Evolutionary conservation across 768 basidiomycete genomes (phyloP), one percentile per base, ranked within the genome.

Genomic region (Glaciozyma martinii): DNA sequence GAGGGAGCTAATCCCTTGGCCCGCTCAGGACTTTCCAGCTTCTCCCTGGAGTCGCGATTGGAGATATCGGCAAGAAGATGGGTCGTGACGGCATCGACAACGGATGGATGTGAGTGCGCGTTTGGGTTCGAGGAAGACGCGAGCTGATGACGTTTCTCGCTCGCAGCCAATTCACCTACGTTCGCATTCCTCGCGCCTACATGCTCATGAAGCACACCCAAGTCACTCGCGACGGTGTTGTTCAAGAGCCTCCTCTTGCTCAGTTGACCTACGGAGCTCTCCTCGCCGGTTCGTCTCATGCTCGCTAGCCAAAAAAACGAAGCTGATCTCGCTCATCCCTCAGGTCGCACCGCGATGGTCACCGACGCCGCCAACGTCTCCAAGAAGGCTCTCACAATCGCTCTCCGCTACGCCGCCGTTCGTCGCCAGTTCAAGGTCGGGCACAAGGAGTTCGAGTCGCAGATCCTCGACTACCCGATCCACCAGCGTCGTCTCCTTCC

Each of bases 171-270:
- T 80, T 80, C 74, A 79, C 78, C 40, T 75, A 77, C 62, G 79
- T 80, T 58, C 74, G 78, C 32, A 75, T 80, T 13, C 78, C 79
- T 15, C 74, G 79, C 56, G 75, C 68, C 16, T 72, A 75, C 71
- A 78, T 80, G 78, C 75, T 80, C 67, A 79, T 79, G 78, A 80
- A 80, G 73, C 78, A 80, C 67, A 77, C 77, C 33, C 78, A 79
- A 43, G 66, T 66, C 18, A 77, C 77, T 1, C 69, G 77, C 15
- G 73, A 77, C 18, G 78, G 78, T 33, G 65, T 73, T 15, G 78
- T 79, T n/a, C 74, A 75, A 25, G 77, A 78, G 50, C 78, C 78
- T 55, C 77, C 79, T 8, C 76, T 80, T 25, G 77, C 77, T 12
- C 79, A 80, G 68, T 70, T 80, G 44, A 79, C 78, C 0, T 80